Conservation (phyloP, 1,139 yeast species). For the Ashbya aceris region DNA sequence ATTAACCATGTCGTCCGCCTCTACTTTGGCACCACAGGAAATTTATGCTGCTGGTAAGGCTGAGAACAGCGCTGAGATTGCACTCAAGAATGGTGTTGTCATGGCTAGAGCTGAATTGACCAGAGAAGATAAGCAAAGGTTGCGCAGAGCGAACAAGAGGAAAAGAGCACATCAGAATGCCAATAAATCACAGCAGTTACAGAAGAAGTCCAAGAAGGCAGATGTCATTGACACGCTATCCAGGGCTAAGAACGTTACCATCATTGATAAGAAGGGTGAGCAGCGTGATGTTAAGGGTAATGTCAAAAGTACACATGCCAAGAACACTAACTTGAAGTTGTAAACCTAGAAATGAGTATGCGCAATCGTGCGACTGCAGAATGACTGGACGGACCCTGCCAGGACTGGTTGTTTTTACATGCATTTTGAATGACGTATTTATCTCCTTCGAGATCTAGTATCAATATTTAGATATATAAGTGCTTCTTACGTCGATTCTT, state of each 20-base stretch:
- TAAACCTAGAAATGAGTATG: constrained; percentile 7
- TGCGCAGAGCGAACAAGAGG: constrained; percentile 81
- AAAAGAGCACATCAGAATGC: constrained; percentile 53
- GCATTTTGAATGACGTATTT: neutral
- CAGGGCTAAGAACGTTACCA: constrained; percentile 67
- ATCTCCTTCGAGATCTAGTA: constrained; percentile 1
- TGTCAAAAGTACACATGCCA: constrained; percentile 36
- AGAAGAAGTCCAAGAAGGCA: constrained; percentile 49
- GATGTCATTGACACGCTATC: constrained; percentile 65
- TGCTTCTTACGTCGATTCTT: constrained; percentile 13
- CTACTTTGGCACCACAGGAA: constrained; percentile 94
- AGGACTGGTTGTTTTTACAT: neutral
- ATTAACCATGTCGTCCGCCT: constrained; percentile 59
- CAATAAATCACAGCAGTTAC: constrained; percentile 32
- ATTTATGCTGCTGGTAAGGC: constrained; percentile 55
- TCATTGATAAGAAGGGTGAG: constrained; percentile 71
- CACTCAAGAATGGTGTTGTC: constrained; percentile 71
- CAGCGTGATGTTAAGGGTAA: constrained; percentile 68
- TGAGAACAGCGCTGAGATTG: constrained; percentile 50
- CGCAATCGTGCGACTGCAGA: too few relatives aligned
- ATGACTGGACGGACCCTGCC: too few relatives aligned
- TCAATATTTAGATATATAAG: neutral
- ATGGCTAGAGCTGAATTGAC: constrained; percentile 77
- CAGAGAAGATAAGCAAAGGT: constrained; percentile 77
- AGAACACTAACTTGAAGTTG: constrained; percentile 26